Base-by-base conservation (phyloP, 495 filamentous ascomycete genomes). In the Lasiosphaeria hispida region DNA sequence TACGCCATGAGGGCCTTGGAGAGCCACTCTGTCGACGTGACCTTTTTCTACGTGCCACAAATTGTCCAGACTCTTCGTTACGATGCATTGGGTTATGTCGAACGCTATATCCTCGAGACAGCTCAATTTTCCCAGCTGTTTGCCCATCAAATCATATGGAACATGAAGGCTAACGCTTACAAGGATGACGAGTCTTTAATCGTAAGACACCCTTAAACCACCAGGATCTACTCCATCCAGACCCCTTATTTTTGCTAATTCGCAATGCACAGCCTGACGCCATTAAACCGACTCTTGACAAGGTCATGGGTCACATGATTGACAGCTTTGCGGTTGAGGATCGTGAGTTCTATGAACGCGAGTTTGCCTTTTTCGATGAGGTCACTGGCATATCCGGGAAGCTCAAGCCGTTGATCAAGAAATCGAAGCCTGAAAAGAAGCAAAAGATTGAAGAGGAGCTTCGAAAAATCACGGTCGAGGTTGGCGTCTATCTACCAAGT, bases 71-170 rank as follows among this genome's bases (percentile, higher is more conserved):
- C 91, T 33, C 80, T 99, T n/a, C 87, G 95, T 39, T 96, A 96
- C 63, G 95, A 99, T 77, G 85, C 83, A 19, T 75, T 99, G 44
- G 94, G 95, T 40, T 97, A 97, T 69, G 92, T 96, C 1, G 92
- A 97, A 68, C 82, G 94, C 58, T 97, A 97, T 62, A 97, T 97
- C 34, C 79, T 96, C 18, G 94, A 99, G 75, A 96, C 95, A 4
- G 92, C 90, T 1, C 92, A 93, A 63, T 90, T 94, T 65, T 97
- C 93, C 19, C 95, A 97, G 68, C 76, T 97, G 1, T 99, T 99
- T 69, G 92, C 95, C 7, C 95, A 99, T 72, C 95, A 99, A 59
- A 97, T 99, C 58, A 97, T 99, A 60, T 99, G 95, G 95, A 99
- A 97, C 69, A 99, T 99, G 87, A 97, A 96, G 68, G 95, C 95